These are phyloP conservation scores for Ambrosia hybrid DNA, from an alignment of 140 eudicot genomes.

Conservation along the genomic window DNA sequence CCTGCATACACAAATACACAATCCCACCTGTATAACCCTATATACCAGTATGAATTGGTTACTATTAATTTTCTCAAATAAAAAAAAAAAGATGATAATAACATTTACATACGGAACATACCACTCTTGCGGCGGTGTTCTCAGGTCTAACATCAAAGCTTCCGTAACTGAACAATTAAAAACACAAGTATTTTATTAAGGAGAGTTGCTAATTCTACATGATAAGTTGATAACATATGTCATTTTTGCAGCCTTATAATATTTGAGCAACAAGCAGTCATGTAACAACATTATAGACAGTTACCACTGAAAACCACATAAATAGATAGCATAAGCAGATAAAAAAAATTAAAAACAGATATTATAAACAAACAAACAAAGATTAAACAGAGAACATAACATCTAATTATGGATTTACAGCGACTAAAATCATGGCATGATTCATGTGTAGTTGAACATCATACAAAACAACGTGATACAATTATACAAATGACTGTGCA, in stretches of 20 bases:
- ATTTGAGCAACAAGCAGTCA: constrained; percentile 46
- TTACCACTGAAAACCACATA: no score
- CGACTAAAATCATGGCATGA: no score
- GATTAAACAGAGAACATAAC: no score
- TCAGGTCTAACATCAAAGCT: constrained; percentile 48
- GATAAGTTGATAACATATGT: constrained; percentile 23
- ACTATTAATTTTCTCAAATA: neutral
- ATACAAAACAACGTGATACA: no score
- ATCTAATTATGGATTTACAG: no score
- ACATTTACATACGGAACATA: constrained; percentile 18
- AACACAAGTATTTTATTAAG: constrained; percentile 18
- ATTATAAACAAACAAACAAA: no score
- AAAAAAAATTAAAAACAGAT: no score
- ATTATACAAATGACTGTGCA: no score
- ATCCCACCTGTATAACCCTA: no score
- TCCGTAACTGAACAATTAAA: constrained; percentile 47
- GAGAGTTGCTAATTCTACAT: constrained; percentile 11
- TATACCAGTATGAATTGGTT: neutral
- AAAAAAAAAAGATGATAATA: neutral
- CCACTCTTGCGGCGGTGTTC: constrained; percentile 46
- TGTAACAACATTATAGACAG: constrained; percentile 34
- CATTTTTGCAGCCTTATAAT: constrained; percentile 34
- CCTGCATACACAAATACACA: no score
- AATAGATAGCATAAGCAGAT: no score
- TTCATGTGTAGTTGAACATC: no score